Evolutionary conservation across 1,139 yeast species (phyloP), one percentile per base, ranked within the genome.

Genomic region (Debaryomyces sp.): DNA sequence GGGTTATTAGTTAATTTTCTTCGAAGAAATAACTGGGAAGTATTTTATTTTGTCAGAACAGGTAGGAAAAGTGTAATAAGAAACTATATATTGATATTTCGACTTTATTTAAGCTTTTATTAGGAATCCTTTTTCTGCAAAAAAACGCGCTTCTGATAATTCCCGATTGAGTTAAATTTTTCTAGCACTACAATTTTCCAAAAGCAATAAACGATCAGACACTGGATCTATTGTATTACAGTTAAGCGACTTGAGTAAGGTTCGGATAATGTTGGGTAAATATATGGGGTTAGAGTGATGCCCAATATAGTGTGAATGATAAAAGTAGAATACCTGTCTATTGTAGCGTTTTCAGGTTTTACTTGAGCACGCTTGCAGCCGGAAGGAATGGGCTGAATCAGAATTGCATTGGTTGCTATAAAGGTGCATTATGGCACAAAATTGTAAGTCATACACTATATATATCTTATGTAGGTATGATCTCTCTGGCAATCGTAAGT

Each of bases 81-180:
- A 39, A 38, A 32, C 18, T 18, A 30, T 27, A 21, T 40, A 13
- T 23, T 41, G 26, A 30, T 22, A 41, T 22, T 30, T 30, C 43
- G 43, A 30, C 37, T 30, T 12, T 41, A 32, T 41, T 41, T 41
- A 41, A 41, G 27, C 42, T 39, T 39, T 21, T 30, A 18, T 30
- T 27, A 27, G 17, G 27, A 29, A 15, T 15, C 35, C 36, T 18
- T 41, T 18, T 30, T 41, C 18, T 21, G 26, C 35, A 22, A 13
- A 30, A 27, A 30, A 41, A 41, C 43, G 43, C 43, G 43, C 15
- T 41, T 41, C 32, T 18, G 23, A 27, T 30, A 30, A 27, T 40
- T 30, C 43, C 43, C 37, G 18, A 30, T 41, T 29, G 37, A 41
- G 43, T 41, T 27, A 41, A 41, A 41, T 41, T 30, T 30, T 21